Percentiles rank a stretch among this genome's conserved stretches.
Conservation (phyloP, 495 filamentous ascomycete genomes). For the Aspergillus incahuasiensis region DNA sequence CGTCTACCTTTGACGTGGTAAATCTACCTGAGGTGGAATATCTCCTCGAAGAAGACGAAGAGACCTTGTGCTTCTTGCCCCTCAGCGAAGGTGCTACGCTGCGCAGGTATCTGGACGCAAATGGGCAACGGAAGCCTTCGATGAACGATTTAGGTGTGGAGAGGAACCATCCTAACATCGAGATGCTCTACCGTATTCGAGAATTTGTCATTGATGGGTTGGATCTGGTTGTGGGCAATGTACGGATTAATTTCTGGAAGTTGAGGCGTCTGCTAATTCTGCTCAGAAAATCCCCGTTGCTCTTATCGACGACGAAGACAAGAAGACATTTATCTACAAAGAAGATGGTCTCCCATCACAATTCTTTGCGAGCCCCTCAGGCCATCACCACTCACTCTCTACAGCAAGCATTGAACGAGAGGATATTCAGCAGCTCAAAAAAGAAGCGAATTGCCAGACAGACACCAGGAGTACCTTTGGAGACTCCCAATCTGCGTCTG, state of each 20-base stretch:
- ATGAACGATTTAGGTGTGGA: slow-evolving; percentile 52
- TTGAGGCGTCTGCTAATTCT: background rate
- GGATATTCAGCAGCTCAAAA: slow-evolving; percentile 35
- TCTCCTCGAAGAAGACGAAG: slow-evolving; percentile 71
- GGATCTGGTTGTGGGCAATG: slow-evolving; percentile 51
- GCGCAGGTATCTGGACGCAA: slow-evolving; percentile 43
- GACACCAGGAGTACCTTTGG: slow-evolving; percentile 38
- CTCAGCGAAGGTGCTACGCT: slow-evolving; percentile 49
- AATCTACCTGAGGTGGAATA: slow-evolving; percentile 58
- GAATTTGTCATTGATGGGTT: slow-evolving; percentile 65
- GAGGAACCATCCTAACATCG: slow-evolving; percentile 58
- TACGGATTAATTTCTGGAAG: slow-evolving; percentile 15
- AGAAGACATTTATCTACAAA: slow-evolving; percentile 52
- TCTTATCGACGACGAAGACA: slow-evolving; percentile 42
- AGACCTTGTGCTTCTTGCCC: slow-evolving; percentile 70
- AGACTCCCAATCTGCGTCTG: slow-evolving; percentile 44
- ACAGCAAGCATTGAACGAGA: slow-evolving; percentile 41
- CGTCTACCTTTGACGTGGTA: slow-evolving; percentile 54
- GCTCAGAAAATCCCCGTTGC: slow-evolving; percentile 43
- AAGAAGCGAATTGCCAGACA: slow-evolving; percentile 21
- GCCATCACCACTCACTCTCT: slow-evolving; percentile 34
- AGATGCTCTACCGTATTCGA: slow-evolving; percentile 66
- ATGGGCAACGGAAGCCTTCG: slow-evolving; percentile 48
- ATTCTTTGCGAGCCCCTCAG: slow-evolving; percentile 41
- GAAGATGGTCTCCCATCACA: slow-evolving; percentile 52